Conservation (phyloP, 192 early-diverging fungal genomes). For the Radiomyces spectabilis region DNA sequence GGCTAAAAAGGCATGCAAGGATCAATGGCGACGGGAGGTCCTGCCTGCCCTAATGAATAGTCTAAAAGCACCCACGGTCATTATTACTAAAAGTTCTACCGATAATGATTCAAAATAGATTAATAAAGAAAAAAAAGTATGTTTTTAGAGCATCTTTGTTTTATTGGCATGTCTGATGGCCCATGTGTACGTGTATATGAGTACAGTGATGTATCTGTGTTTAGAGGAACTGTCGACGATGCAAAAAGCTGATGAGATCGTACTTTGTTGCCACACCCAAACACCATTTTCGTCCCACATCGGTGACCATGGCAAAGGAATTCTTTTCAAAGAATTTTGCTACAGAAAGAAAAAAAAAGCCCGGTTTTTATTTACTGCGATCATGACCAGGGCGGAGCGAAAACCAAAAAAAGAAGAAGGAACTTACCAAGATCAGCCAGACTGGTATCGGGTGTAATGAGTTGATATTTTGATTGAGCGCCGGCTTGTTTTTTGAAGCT, state of each 20-base stretch:
- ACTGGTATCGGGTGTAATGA: conserved; percentile 75
- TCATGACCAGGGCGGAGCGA: no score
- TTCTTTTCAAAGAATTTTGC: conserved; percentile 79
- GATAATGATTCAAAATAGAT: no score
- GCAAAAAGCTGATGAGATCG: conserved; percentile 64
- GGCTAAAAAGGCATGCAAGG: conserved; percentile 28
- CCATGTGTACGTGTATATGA: no score
- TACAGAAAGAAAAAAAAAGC: not conserved
- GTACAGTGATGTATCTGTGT: no score
- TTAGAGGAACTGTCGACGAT: conserved; percentile 42
- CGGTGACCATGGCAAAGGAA: conserved; percentile 78
- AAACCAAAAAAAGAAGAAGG: not conserved
- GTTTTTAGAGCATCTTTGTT: no score
- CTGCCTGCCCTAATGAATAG: conserved; percentile 14
- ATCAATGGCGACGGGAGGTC: conserved; percentile 24
- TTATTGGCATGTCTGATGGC: no score
- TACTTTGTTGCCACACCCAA: conserved; percentile 75
- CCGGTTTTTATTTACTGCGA: no score
- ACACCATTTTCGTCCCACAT: conserved; percentile 70
- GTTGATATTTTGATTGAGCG: conserved; percentile 43
- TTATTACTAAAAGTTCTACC: no score
- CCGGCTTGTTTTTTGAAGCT: conserved; percentile 36
- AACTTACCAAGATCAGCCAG: conserved; percentile 55
- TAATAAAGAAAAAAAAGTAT: no score
- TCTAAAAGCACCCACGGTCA: conserved; percentile 1